phyloP scores from a whole-genome alignment of 2,329 filamentous ascomycete genomes.

The Fusarium avenaceum region DNA sequence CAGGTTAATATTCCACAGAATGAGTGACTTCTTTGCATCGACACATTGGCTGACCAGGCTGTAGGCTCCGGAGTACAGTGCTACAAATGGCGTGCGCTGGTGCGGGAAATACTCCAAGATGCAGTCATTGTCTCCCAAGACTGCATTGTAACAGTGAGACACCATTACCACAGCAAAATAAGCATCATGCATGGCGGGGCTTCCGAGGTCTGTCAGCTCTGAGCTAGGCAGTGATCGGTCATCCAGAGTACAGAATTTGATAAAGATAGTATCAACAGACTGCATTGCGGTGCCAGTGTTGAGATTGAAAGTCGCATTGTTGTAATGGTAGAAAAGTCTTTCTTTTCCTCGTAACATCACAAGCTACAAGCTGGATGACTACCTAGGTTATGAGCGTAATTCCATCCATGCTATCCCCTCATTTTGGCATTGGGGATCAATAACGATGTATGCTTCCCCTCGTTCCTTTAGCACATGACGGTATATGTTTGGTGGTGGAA shows the following conservation, averaged over 20 bases:
- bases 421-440: constrained; percentile 21
- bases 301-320: neutral
- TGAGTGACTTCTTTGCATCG: constrained; percentile 30
- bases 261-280: constrained; percentile 34
- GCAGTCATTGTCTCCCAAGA: constrained; percentile 17
- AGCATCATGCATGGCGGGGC: constrained; percentile 9
- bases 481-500: neutral
- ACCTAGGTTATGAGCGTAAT: neutral
- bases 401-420: constrained; percentile 11
- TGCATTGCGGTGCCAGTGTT: neutral
- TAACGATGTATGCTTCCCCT: constrained; percentile 1
- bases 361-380: neutral
- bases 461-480: constrained; percentile 20
- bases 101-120: constrained; percentile 16
- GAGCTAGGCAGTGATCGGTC: constrained; percentile 1
- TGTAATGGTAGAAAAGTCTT: neutral
- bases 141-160: constrained; percentile 23
- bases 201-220: constrained; percentile 1
- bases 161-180: constrained; percentile 17
- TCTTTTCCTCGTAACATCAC: neutral
- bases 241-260: constrained; percentile 18
- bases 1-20: neutral
- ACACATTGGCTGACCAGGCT: constrained; percentile 9
- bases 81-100: neutral
- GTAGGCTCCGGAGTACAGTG: constrained; percentile 7